Evolutionary conservation across 352 stramenopile genomes (phyloP).

Genomic region (Globisporangium solare): DNA sequence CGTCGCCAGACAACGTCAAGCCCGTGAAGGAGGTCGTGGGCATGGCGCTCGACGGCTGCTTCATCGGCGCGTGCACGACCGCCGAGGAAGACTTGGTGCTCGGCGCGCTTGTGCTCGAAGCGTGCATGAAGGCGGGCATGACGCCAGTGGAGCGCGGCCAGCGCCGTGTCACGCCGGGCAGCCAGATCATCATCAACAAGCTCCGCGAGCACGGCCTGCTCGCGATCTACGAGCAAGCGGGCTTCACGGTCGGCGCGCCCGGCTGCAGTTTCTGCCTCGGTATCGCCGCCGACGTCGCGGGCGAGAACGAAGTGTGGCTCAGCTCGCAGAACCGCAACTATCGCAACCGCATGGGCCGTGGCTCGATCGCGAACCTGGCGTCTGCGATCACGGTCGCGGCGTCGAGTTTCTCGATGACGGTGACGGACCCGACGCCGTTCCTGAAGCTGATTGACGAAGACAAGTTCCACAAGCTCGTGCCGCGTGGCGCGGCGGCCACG

Average conservation of each 20-base stretch:
- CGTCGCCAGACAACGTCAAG: conserved; percentile 77
- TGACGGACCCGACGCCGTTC: conserved; percentile 74
- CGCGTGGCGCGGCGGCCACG: conserved; percentile 35
- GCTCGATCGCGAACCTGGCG: conserved; percentile 76
- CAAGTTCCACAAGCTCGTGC: conserved; percentile 59
- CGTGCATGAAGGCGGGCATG: conserved; percentile 65
- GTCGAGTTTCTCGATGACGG: conserved; percentile 79
- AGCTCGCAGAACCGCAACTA: conserved; percentile 85
- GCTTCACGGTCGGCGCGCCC: conserved; percentile 70
- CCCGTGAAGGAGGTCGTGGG: conserved; percentile 56
- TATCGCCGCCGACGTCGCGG: conserved; percentile 78
- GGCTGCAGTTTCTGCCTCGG: conserved; percentile 81
- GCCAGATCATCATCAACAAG: conserved; percentile 76
- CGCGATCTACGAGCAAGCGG: conserved; percentile 73
- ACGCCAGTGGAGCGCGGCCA: conserved; percentile 50
- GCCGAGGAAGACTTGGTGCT: conserved; percentile 81
- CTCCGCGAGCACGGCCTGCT: conserved; percentile 73
- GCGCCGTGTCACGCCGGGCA: conserved; percentile 74
- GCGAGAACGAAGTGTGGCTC: conserved; percentile 83
- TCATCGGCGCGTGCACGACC: conserved; percentile 82
- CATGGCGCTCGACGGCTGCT: conserved; percentile 83
- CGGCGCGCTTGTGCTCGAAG: conserved; percentile 70
- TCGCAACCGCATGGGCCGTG: conserved; percentile 83
- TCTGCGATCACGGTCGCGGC: conserved; percentile 78
- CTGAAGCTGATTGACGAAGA: conserved; percentile 66